Evolutionary conservation across 441 rosid genomes (phyloP).

Genomic region (Corymbia calophylla): DNA sequence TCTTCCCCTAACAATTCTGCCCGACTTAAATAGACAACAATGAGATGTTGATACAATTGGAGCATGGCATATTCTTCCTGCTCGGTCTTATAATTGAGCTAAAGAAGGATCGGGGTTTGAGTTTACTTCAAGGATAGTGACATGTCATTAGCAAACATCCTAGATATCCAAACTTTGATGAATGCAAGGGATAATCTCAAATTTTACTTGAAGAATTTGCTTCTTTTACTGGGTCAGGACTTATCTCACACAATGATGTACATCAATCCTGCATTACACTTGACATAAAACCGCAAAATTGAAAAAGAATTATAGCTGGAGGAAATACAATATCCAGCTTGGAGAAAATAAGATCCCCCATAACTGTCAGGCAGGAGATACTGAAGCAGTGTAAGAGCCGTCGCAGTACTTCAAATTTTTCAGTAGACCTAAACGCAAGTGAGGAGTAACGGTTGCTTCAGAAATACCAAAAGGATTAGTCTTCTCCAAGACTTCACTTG

Average conservation of each 20-base stretch:
- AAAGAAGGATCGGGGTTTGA: background rate
- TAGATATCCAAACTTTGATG: background rate
- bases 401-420: slow-evolving; percentile 58
- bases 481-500: slow-evolving; percentile 24
- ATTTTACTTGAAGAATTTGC: background rate
- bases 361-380: slow-evolving; percentile 41
- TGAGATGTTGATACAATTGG: background rate
- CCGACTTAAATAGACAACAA: background rate
- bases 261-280: background rate
- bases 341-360: background rate
- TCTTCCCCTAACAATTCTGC: background rate
- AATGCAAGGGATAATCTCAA: background rate
- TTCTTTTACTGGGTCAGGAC: background rate
- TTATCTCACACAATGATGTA: background rate
- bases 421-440: slow-evolving; percentile 44
- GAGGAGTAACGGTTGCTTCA: slow-evolving; percentile 40
- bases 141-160: background rate
- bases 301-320: background rate
- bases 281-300: background rate
- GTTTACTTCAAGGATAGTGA: background rate
- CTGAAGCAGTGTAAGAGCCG: slow-evolving; percentile 49
- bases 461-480: slow-evolving; percentile 26
- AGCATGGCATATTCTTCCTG: background rate
- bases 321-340: background rate
- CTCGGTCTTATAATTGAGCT: background rate